Evolutionary conservation across 306 rosid species (phyloP), one percentile per base, ranked within the genome.

Genomic region (Hippophae tibetana): DNA sequence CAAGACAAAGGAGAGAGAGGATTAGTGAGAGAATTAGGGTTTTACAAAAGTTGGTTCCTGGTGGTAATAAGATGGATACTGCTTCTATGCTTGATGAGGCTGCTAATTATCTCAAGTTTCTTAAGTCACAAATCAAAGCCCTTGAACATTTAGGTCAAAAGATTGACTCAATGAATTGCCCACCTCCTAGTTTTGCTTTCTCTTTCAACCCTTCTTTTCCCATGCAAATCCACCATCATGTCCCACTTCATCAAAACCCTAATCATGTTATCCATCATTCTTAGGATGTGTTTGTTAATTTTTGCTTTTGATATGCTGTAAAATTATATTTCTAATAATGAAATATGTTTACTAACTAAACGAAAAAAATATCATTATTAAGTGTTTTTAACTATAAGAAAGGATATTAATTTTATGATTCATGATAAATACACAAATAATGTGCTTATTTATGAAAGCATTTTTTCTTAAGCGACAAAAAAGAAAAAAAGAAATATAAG

Each of bases 11-110:
- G 76, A 83, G 99, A 63, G 99, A 92, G 62, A 75, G 85, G 69
- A 92, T 92, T 62, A 77, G 96, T 61, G 96, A 88, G 40, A 89
- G 71, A 64, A 83, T 92, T 67, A 85, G 90, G 80, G 94, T 80
- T 73, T 80, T 92, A 73, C 99, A 92, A 74, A 78, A 70, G 72
- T 52, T 92, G 54, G 96, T 92, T 13, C 99, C 99, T n/a, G 96
- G 96, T 7, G 99, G 99, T 48, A 84, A 68, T 85, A 92, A 85
- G 72, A 87, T 92, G 99, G 99, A 92, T 71, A 88, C 99, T 51
- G 99, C 99, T 12, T 88, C 99, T 40, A 88, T 88, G 90, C 99
- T 92, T 45, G 96, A 88, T 57, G 99, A 92, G 52, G 99, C 96
- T 65, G 96, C 99, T 48, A 92, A 82, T 46, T 92, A 92, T 64